phyloP scores from a whole-genome alignment of 345 rosid genomes.

The Boechera retrofracta region DNA sequence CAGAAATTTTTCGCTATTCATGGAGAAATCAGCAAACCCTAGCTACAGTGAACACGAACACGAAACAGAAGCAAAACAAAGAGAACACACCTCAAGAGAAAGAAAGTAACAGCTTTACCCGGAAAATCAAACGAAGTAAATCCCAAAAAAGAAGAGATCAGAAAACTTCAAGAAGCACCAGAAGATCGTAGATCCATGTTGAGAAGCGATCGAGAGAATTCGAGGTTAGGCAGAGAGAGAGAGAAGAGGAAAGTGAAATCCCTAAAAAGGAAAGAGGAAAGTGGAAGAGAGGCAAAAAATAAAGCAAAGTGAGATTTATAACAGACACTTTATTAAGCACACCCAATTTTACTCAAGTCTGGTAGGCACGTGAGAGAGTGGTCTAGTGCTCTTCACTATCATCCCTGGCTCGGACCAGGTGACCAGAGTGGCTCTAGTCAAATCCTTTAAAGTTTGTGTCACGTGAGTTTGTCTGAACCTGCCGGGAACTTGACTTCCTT shows the following conservation, averaged over 20 bases:
- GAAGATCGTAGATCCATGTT: constrained; percentile 53
- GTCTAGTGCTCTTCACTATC: constrained; percentile 22
- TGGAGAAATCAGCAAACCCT: constrained; percentile 41
- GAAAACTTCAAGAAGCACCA: constrained; percentile 36
- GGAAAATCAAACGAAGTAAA: constrained; percentile 28
- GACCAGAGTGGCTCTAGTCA: constrained; percentile 29
- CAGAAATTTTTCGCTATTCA: background rate
- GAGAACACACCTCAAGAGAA: background rate
- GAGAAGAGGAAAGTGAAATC: constrained; percentile 37
- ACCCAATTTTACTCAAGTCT: background rate
- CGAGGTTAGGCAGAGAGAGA: constrained; percentile 37
- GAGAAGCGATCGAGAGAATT: constrained; percentile 33
- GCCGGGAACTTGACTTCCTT: constrained; percentile 37
- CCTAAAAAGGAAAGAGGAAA: constrained; percentile 42
- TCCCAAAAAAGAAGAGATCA: background rate
- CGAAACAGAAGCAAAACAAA: background rate
- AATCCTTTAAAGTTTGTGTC: constrained; percentile 14
- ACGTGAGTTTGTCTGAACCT: constrained; percentile 42
- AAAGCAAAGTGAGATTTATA: constrained; percentile 44
- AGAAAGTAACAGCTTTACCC: constrained; percentile 26
- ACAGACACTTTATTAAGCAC: constrained; percentile 29
- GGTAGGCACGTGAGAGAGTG: constrained; percentile 29
- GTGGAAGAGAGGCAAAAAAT: constrained; percentile 42
- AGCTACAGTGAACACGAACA: constrained; percentile 40
- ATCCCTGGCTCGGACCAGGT: constrained; percentile 3